phyloP scores from a whole-genome alignment of 2,329 filamentous ascomycete species.

The Colletotrichum orchidophilum region DNA sequence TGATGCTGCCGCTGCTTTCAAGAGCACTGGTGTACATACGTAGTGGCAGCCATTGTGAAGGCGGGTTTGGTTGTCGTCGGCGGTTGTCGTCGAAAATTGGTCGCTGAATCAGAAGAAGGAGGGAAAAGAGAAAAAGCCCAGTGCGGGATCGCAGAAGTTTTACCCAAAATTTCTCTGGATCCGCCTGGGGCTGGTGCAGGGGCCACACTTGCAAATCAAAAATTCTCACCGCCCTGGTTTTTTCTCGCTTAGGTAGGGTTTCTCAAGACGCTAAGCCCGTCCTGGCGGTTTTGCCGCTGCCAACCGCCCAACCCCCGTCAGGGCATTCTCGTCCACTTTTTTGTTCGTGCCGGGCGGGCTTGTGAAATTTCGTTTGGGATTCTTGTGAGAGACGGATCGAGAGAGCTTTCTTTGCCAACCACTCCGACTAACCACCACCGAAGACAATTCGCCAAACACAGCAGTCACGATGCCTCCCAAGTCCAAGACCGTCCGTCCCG shows the following conservation, averaged over 20 bases:
- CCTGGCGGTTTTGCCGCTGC: not conserved
- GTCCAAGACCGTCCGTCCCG: conserved; percentile 83
- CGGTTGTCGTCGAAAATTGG: conserved; percentile 36
- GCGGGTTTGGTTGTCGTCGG: conserved; percentile 50
- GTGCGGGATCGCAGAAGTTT: conserved; percentile 15
- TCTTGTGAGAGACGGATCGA: not conserved
- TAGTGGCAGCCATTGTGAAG: conserved; percentile 56
- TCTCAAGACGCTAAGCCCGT: not conserved
- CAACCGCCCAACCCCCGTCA: conserved; percentile 19
- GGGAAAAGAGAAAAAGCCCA: not conserved
- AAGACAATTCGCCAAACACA: conserved; percentile 40
- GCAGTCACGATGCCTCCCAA: conserved; percentile 81
- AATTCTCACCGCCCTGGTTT: conserved; percentile 4
- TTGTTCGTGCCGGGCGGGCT: not conserved
- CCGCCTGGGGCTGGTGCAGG: not conserved
- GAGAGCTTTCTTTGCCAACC: conserved; percentile 17
- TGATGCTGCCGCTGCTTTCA: conserved; percentile 37
- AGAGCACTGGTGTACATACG: conserved; percentile 54
- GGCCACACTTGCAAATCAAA: conserved; percentile 12
- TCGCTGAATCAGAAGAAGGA: conserved; percentile 16
- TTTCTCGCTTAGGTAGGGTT: conserved; percentile 32
- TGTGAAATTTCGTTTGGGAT: conserved; percentile 27
- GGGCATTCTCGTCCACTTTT: conserved; percentile 27
- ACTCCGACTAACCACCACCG: conserved; percentile 37
- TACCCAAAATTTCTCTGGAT: conserved; percentile 15